phyloP scores from a whole-genome alignment of 2,329 filamentous ascomycete genomes.

The Penicillium griseofulvum region DNA sequence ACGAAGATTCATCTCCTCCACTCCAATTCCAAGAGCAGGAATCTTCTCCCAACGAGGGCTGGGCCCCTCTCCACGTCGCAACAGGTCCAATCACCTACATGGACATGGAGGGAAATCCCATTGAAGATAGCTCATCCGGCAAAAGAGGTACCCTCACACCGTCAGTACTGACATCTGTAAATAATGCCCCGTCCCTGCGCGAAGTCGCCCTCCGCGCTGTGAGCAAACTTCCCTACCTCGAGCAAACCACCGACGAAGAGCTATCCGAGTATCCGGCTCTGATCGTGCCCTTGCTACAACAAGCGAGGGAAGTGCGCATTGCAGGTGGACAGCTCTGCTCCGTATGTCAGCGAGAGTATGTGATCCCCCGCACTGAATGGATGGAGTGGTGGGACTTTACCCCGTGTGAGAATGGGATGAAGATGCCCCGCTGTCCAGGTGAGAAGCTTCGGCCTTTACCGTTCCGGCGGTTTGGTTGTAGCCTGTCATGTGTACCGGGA shows the following conservation, averaged over 20 bases:
- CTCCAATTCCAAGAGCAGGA: slow-evolving; percentile 23
- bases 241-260: slow-evolving; percentile 37
- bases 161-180: slow-evolving; percentile 5
- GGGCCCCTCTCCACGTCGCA: slow-evolving; percentile 39
- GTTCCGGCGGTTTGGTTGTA: slow-evolving; percentile 42
- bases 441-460: slow-evolving; percentile 40
- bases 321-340: slow-evolving; percentile 42
- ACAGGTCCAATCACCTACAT: slow-evolving; percentile 32
- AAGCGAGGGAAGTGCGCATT: slow-evolving; percentile 35
- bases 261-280: slow-evolving; percentile 33
- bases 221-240: slow-evolving; percentile 36
- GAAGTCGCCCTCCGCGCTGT: slow-evolving; percentile 44
- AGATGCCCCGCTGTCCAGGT: slow-evolving; percentile 29
- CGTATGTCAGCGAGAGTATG: slow-evolving; percentile 40
- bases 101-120: slow-evolving; percentile 35
- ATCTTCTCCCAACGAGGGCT: slow-evolving; percentile 31
- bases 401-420: slow-evolving; percentile 39
- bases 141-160: neutral
- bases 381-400: slow-evolving; percentile 47
- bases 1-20: neutral
- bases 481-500: slow-evolving; percentile 38
- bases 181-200: slow-evolving; percentile 40
- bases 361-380: slow-evolving; percentile 45
- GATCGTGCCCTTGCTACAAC: slow-evolving; percentile 36
- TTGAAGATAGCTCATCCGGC: slow-evolving; percentile 9